Base-by-base conservation (phyloP, 345 rosid species). In the Kernera saxatilis region DNA sequence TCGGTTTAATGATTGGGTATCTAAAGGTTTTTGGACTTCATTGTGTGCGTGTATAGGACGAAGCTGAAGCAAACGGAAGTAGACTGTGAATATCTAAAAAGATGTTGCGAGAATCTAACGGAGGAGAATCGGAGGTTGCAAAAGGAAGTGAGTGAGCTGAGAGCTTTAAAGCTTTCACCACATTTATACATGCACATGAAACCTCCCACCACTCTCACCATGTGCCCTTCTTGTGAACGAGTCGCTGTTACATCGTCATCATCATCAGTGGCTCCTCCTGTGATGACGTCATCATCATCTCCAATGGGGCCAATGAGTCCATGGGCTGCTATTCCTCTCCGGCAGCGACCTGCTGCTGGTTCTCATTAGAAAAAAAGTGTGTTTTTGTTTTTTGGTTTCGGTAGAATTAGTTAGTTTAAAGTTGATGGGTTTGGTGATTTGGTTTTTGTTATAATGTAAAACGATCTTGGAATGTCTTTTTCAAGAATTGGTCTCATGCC, bases 41-140 rank as follows among this genome's bases (percentile, higher is more conserved):
- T 27, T 40, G 27, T 51, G 59, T 52, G 35, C 70, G 54, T 50
- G 14, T 79, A 49, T 76, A 91, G 97, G 86, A 91, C 97, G 0
- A 91, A 91, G 80, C 72, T 86, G 80, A 91, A 91, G 83, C 97
- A 91, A 76, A 91, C 97, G 4, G 97, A 91, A 77, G 91, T 89
- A 0, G 97, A 91, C 43, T 91, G 97, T 30, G 97, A 91, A 68
- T 87, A 83, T 75, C 70, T 91, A 0, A 91, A 84, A 78, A 66
- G 88, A 64, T 86, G 91, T 62, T 91, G 96, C 6, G 96, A 91
- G 79, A 91, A 82, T 81, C 79, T 91, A 7, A 89, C 87, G 0
- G 88, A 80, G 51, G 97, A 91, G 66, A 91, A 91, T 73, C 67
- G 87, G 46, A 78, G 93, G 79, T 48, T 91, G 72, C 97, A 86